Base-by-base conservation (phyloP, 495 filamentous ascomycete species). In the Tuber indicum region DNA sequence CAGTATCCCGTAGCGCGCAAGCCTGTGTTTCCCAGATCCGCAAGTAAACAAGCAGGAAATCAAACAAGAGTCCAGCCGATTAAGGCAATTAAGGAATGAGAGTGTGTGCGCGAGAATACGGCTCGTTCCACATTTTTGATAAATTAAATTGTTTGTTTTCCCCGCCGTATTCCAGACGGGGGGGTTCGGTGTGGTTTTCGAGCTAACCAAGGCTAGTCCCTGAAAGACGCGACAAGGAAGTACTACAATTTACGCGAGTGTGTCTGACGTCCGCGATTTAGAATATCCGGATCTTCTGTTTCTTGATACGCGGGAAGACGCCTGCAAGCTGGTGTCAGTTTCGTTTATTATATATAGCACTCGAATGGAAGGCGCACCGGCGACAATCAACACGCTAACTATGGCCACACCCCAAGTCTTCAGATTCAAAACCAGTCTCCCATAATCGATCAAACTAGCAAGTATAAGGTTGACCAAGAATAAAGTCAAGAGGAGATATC, bases 281-380 rank as follows among this genome's bases (percentile, higher is more conserved):
- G n/a, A 80, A 86, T 58, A 93, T 85, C 7, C 92, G 93, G 74
- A 98, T 84, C 87, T 98, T 98, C 75, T 88, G 86, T 87, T 92
- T 90, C 87, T 92, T 93, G 74, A 97, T 89, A 80, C 95, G 88
- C 26, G 94, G 91, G 70, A 90, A 86, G 42, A 96, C 85, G 0
- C 95, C 95, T 62, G 87, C 43, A 42, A 41, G 32, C 3, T 49
- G 17, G 49, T 36, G 41, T 69, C 69, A 45, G 39, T 23, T 45
- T 16, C 47, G 26, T 44, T 41, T 41, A 41, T 41, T 41, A 41
- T 14, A 3, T 17, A 45, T 47, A 49, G 3, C 14, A 43, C 74
- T 43, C 44, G 72, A 41, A 36, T 21, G 46, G 36, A 3, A 23
- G 43, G 76, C 75, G 69, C 71, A 82, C 81, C 81, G 66, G 73